Evolutionary conservation across 306 rosid species (phyloP).

Genomic region (Cicer judaicum): DNA sequence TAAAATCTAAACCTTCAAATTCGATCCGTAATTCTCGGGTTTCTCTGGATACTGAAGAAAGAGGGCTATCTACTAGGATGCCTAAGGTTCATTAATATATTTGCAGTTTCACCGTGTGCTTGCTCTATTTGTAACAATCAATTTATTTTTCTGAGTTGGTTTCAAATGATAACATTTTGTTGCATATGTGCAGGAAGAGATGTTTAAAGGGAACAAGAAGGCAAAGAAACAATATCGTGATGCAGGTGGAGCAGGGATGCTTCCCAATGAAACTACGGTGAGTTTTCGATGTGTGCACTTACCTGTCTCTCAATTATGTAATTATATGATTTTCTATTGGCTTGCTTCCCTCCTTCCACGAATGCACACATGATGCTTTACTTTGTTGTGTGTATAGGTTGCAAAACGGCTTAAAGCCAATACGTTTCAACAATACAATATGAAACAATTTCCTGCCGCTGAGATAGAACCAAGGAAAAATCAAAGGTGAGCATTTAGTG

Average conservation of each 20-base stretch:
- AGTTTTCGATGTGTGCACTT: slow-evolving; percentile 52
- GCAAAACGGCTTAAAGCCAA: slow-evolving; percentile 62
- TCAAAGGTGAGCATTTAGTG: slow-evolving; percentile 59
- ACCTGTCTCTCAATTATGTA: slow-evolving; percentile 10
- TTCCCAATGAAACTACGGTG: slow-evolving; percentile 67
- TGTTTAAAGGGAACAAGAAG: slow-evolving; percentile 56
- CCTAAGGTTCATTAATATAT: slow-evolving; percentile 53
- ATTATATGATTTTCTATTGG: slow-evolving; percentile 37
- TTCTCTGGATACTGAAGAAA: slow-evolving; percentile 58
- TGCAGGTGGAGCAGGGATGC: slow-evolving; percentile 59
- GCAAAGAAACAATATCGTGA: slow-evolving; percentile 49
- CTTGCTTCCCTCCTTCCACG: slow-evolving; percentile 15
- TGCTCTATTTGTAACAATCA: neutral
- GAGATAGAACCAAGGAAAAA: slow-evolving; percentile 58
- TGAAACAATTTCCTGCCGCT: slow-evolving; percentile 50
- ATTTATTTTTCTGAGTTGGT: slow-evolving; percentile 29
- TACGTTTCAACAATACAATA: slow-evolving; percentile 51
- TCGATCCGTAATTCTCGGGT: slow-evolving; percentile 48
- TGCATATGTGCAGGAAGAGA: slow-evolving; percentile 58
- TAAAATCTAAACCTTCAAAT: slow-evolving; percentile 60
- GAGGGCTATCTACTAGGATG: slow-evolving; percentile 50
- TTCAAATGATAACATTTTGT: slow-evolving; percentile 37
- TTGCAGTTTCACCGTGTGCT: slow-evolving; percentile 33
- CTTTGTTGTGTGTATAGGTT: slow-evolving; percentile 56
- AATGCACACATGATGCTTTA: slow-evolving; percentile 20